Evolutionary conservation across 73 alveolate species (phyloP).

Genomic region (Paramecium pentaurelia): DNA sequence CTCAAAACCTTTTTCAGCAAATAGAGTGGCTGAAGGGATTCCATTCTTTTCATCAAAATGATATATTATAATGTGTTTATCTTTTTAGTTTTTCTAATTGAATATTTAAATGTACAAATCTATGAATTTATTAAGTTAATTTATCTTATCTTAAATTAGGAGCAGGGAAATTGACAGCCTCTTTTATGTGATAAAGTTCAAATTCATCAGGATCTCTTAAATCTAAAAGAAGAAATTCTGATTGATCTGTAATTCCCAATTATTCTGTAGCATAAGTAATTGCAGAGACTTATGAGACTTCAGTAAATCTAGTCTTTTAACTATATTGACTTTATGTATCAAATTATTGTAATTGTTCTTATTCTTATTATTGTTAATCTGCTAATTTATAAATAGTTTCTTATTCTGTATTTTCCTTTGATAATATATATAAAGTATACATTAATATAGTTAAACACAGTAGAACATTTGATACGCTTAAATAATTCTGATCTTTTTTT

Average conservation of each 20-base stretch:
- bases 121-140: slow-evolving; percentile 71
- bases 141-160: slow-evolving; percentile 85
- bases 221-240: slow-evolving; percentile 81
- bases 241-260: slow-evolving; percentile 74
- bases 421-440: slow-evolving; percentile 54
- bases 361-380: not conserved
- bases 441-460: slow-evolving; percentile 73
- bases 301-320: slow-evolving; percentile 58
- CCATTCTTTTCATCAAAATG: slow-evolving; percentile 86
- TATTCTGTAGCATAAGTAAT: slow-evolving; percentile 83
- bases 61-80: slow-evolving; percentile 82
- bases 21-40: slow-evolving; percentile 68
- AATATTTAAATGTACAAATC: slow-evolving; percentile 60
- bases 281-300: slow-evolving; percentile 70
- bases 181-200: slow-evolving; percentile 75
- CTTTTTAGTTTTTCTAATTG: slow-evolving; percentile 75
- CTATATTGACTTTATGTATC: slow-evolving; percentile 49
- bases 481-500: slow-evolving; percentile 84
- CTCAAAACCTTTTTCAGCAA: slow-evolving; percentile 86
- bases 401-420: slow-evolving; percentile 31
- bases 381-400: slow-evolving; percentile 68
- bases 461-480: slow-evolving; percentile 79
- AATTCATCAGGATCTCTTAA: slow-evolving; percentile 86
- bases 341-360: not conserved
- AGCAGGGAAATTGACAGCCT: slow-evolving; percentile 80